These are phyloP conservation scores for Alliaria petiolata DNA, from an alignment of 345 rosid species.

Conservation along the genomic window DNA sequence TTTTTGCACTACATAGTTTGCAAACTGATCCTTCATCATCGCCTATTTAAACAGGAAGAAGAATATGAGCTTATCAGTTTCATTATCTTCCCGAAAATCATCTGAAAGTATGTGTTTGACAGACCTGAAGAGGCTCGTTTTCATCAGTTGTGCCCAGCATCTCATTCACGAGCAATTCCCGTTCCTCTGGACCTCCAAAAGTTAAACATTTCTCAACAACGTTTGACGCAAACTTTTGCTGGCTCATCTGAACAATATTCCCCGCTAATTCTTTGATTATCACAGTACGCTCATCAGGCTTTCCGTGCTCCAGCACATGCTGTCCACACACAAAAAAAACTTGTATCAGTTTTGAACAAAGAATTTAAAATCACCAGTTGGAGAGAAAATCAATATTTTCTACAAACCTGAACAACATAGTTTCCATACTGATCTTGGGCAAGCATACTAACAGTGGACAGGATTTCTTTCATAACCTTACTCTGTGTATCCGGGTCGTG, in stretches of 20 bases:
- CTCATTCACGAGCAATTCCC: constrained; percentile 75
- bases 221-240: constrained; percentile 94
- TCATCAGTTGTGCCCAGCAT: constrained; percentile 94
- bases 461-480: constrained; percentile 78
- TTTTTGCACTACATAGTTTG: constrained; percentile 94
- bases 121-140: constrained; percentile 96
- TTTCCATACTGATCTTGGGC: constrained; percentile 98
- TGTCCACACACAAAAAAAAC: constrained; percentile 34
- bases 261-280: constrained; percentile 72
- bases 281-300: constrained; percentile 72
- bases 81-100: not conserved
- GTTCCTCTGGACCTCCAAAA: constrained; percentile 69
- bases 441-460: constrained; percentile 73
- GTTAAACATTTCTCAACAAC: constrained; percentile 87
- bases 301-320: constrained; percentile 97
- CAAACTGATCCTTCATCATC: constrained; percentile 98
- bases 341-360: not conserved
- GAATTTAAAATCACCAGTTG: not conserved
- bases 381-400: not conserved
- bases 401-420: constrained; percentile 92
- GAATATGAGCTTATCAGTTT: not conserved
- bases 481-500: constrained; percentile 60
- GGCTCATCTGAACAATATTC: constrained; percentile 90
- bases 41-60: constrained; percentile 39
- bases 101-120: not conserved